A percentile compares a stretch with the other conserved stretches of the same genome.
Evolutionary conservation across 441 rosid genomes (phyloP).

Genomic region (Euphorbia schlechtendalii): DNA sequence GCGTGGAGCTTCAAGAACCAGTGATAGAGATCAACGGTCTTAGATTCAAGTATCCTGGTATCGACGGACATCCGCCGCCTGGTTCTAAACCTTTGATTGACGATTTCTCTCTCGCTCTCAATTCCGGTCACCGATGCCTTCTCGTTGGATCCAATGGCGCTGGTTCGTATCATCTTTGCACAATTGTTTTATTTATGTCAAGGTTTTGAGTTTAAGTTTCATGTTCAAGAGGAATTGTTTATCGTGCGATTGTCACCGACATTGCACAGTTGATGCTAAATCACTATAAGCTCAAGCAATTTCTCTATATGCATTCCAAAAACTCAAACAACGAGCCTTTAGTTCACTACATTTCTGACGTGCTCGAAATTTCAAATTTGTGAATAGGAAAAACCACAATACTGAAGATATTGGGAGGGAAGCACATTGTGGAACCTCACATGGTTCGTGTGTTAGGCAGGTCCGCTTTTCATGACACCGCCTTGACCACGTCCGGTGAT

Average conservation of each 20-base stretch:
- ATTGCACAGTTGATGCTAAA: not conserved
- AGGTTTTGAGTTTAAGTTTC: not conserved
- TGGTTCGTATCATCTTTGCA: constrained; percentile 35
- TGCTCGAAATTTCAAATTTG: not conserved
- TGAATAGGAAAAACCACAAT: constrained; percentile 79
- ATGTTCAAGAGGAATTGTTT: not conserved
- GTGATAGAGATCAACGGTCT: constrained; percentile 64
- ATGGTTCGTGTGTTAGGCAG: constrained; percentile 84
- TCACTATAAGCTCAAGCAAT: not conserved
- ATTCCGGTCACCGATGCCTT: constrained; percentile 69
- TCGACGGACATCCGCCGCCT: constrained; percentile 92
- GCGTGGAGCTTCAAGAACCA: constrained; percentile 29
- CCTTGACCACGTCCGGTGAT: constrained; percentile 72
- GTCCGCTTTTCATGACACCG: constrained; percentile 87
- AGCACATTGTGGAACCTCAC: constrained; percentile 89
- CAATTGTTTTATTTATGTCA: too few relatives aligned
- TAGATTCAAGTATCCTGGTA: constrained; percentile 84
- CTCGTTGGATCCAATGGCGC: constrained; percentile 97
- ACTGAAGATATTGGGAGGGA: constrained; percentile 87
- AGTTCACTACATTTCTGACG: not conserved
- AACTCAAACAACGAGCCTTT: not conserved
- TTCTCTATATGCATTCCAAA: not conserved
- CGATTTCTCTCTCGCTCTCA: constrained; percentile 51
- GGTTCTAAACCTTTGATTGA: constrained; percentile 71
- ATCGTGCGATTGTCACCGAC: not conserved